Base-by-base conservation (phyloP, 805 yeast genomes). In the Suhomyces prunicola region DNA sequence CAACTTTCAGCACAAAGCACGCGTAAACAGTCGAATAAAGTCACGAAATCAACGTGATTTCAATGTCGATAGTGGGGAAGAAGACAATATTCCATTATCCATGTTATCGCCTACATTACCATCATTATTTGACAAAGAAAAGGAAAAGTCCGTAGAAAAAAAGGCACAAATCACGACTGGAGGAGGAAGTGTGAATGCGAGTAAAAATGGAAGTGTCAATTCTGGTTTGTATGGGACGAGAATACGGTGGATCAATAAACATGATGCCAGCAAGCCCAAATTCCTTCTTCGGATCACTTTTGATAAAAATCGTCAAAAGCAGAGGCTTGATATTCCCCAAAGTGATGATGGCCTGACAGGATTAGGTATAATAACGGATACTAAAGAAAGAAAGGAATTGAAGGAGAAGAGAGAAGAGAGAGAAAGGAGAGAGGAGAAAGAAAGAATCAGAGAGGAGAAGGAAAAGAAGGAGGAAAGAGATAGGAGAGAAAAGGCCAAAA, bases 91-190 rank as follows among this genome's bases (percentile, higher is more conserved):
- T 7, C 72, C 74, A 4, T 51, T 69, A 19, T 65, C 70, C 13
- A 62, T 69, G 55, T 53, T 71, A 19, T 66, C 72, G 7, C 74
- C 75, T 10, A 69, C 74, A 10, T 60, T 70, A 22, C 74, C 74
- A 9, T 54, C 66, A 22, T 60, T 65, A 6, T 69, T 69, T 46
- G 63, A 19, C 9, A 39, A 39, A 39, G 42, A 39, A 39, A 39
- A 17, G 13, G 24, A 39, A 39, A 39, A 17, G 13, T 24, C 23
- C 8, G 5, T 39, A 17, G 42, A 39, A 19, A 19, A 17, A 7
- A 39, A 39, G 42, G n/a, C 42, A 13, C 17, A n/a, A 29, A 29
- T 29, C 33, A 29, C 33, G 12, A 29, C 36, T 12, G 24, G 44
- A 19, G 44, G 24, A 12, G 44, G 23, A 40, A 19, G 12, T 10